These are phyloP conservation scores for Diaporthe nobilis DNA, from an alignment of 2,329 filamentous ascomycete species.

Conservation along the genomic window DNA sequence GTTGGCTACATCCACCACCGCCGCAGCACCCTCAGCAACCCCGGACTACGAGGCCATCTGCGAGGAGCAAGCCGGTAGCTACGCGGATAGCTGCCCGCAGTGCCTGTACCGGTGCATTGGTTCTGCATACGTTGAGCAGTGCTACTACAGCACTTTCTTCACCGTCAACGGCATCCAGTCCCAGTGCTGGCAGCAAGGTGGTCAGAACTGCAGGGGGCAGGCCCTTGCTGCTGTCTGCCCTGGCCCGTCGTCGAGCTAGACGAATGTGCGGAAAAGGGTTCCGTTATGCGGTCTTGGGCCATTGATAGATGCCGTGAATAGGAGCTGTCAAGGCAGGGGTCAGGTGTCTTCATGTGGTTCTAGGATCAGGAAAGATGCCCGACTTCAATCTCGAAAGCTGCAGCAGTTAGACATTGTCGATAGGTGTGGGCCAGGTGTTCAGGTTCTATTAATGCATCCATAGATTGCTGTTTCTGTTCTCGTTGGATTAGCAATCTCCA, in stretches of 20 bases:
- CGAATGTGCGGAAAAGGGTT: neutral
- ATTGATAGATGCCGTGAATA: neutral
- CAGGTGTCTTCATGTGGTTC: neutral
- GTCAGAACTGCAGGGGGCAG: constrained; percentile 22
- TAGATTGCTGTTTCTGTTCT: no score
- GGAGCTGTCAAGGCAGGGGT: neutral
- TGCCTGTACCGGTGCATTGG: constrained; percentile 34
- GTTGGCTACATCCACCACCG: constrained; percentile 11
- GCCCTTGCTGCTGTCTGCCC: constrained; percentile 35
- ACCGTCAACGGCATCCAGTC: constrained; percentile 32
- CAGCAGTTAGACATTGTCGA: neutral
- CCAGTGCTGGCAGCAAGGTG: constrained; percentile 29
- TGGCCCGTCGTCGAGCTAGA: neutral
- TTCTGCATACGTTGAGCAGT: constrained; percentile 14
- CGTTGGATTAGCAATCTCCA: no score
- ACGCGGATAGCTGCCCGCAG: constrained; percentile 35
- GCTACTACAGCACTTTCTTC: constrained; percentile 38
- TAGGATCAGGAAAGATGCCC: neutral
- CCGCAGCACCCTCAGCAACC: constrained; percentile 27
- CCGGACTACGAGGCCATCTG: constrained; percentile 38
- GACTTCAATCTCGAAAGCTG: neutral
- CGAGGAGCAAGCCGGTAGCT: constrained; percentile 31
- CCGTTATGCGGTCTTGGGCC: neutral
- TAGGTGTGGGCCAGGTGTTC: accelerated
- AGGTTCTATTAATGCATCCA: neutral